Evolutionary conservation across 805 yeast species (phyloP), one percentile per base, ranked within the genome.

Genomic region (Pichia nakasei): DNA sequence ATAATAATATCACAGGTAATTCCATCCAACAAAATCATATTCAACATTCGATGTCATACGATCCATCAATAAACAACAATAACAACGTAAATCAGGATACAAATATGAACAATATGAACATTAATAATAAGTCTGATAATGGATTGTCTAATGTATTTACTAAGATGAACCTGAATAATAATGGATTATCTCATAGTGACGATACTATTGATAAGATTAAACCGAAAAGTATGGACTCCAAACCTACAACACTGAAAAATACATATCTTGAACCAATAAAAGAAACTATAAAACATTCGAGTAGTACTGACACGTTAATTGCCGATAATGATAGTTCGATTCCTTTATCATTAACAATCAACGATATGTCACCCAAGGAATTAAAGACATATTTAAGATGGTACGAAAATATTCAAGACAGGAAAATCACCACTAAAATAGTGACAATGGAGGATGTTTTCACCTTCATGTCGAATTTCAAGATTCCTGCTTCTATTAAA

Each of bases 371-470:
- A 0, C 71, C 72, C 18, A 84, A 82, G 45, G 98, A 91, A 61
- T 75, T 79, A 12, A 78, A 82, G 54, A 84, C 96, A 1, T 91
- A 91, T 61, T 75, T 91, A 52, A 70, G 96, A 51, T 91, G 98
- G 98, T 91, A 89, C 61, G 82, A 87, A 52, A 89, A 86, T 56
- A 77, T 91, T 27, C 73, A 84, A 32, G 72, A 84, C 37, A 74
- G 89, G 42, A 82, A 83, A 49, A 19, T 31, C 5, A 79, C 80
- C 33, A 72, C 80, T 36, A 72, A 80, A 48, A 52, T 85, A 27
- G 78, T 91, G 8, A 70, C 80, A 4, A 65, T 91, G 49, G 73
- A 70, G 11, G 97, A 93, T 59, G 85, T 86, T n/a, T 79, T 84
- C 61, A 67, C 67, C 38, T 91, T 91, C 59, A 67, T 93, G 46